phyloP scores from a whole-genome alignment of 306 rosid genomes.

The Cajanus cajan region DNA sequence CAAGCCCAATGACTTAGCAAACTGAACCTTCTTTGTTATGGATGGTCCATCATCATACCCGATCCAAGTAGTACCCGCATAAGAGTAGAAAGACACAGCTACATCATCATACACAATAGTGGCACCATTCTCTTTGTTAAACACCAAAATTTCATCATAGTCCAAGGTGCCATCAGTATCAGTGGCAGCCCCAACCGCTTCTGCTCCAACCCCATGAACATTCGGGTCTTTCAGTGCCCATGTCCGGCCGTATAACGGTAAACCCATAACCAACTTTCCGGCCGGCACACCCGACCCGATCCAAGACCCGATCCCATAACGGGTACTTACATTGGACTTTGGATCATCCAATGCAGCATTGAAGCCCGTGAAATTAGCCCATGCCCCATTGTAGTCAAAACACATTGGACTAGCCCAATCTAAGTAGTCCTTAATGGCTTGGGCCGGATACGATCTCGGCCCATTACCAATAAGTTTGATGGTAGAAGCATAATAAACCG shows the following conservation, averaged over 20 bases:
- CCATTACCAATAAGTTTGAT: slow-evolving; percentile 28
- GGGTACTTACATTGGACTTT: slow-evolving; percentile 45
- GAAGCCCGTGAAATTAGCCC: slow-evolving; percentile 58
- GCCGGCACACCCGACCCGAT: slow-evolving; percentile 53
- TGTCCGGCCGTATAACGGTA: slow-evolving; percentile 65
- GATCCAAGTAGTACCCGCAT: slow-evolving; percentile 61
- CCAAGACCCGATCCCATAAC: slow-evolving; percentile 66
- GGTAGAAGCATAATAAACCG: slow-evolving; percentile 55
- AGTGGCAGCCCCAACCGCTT: slow-evolving; percentile 51
- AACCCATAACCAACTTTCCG: slow-evolving; percentile 62
- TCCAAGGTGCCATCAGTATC: slow-evolving; percentile 49
- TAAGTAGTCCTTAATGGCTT: slow-evolving; percentile 38
- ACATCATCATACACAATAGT: slow-evolving; percentile 48
- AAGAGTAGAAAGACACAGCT: slow-evolving; percentile 57
- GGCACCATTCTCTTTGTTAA: slow-evolving; percentile 36
- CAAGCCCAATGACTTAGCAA: slow-evolving; percentile 43
- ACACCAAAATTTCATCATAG: slow-evolving; percentile 44
- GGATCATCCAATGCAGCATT: slow-evolving; percentile 56
- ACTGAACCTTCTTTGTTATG: slow-evolving; percentile 45
- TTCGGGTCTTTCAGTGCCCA: slow-evolving; percentile 55
- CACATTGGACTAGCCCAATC: slow-evolving; percentile 85
- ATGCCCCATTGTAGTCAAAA: slow-evolving; percentile 67
- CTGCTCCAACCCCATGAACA: slow-evolving; percentile 47
- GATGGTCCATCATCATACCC: slow-evolving; percentile 71
- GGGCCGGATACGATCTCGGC: slow-evolving; percentile 52